A percentile compares a stretch with the other conserved stretches of the same genome.
These are phyloP conservation scores for Nakazawaea ernobii DNA, from an alignment of 805 yeast genomes.

Conservation along the genomic window DNA sequence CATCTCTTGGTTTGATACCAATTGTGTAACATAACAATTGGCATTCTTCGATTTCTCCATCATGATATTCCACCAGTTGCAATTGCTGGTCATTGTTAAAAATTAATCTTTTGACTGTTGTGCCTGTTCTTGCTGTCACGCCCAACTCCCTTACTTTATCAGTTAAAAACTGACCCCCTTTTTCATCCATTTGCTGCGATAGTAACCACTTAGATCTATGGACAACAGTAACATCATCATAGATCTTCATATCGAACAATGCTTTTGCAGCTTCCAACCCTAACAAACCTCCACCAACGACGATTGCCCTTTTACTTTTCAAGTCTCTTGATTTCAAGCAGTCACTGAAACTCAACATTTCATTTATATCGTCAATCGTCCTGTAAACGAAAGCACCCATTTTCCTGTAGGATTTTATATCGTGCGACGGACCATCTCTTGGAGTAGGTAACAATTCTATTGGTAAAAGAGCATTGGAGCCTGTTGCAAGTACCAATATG, in stretches of 20 bases:
- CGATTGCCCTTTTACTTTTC: constrained; percentile 20
- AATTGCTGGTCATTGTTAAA: constrained; percentile 20
- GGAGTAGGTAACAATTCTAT: constrained; percentile 17
- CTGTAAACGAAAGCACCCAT: constrained; percentile 30
- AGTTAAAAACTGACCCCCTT: constrained; percentile 27
- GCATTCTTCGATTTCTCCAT: constrained; percentile 26
- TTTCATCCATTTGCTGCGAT: constrained; percentile 30
- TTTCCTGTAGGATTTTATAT: constrained; percentile 15
- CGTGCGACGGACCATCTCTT: constrained; percentile 11
- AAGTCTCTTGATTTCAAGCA: constrained; percentile 2
- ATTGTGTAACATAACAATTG: constrained; percentile 28
- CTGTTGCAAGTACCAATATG: constrained; percentile 25
- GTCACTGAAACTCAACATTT: constrained; percentile 22
- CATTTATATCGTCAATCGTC: constrained; percentile 27
- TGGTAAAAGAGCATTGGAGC: constrained; percentile 27
- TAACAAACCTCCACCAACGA: constrained; percentile 29
- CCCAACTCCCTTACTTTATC: constrained; percentile 49
- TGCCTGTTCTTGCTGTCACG: constrained; percentile 44
- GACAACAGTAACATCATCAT: constrained; percentile 24
- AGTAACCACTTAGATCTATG: constrained; percentile 29
- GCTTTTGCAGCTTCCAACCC: constrained; percentile 34
- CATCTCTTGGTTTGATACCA: constrained; percentile 31
- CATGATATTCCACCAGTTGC: constrained; percentile 20
- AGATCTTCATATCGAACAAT: constrained; percentile 23
- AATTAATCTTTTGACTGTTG: constrained; percentile 43